Percentiles rank a stretch among this genome's conserved stretches.
phyloP scores from a whole-genome alignment of 78 protist species.

The Salpingoeca rosetta region DNA sequence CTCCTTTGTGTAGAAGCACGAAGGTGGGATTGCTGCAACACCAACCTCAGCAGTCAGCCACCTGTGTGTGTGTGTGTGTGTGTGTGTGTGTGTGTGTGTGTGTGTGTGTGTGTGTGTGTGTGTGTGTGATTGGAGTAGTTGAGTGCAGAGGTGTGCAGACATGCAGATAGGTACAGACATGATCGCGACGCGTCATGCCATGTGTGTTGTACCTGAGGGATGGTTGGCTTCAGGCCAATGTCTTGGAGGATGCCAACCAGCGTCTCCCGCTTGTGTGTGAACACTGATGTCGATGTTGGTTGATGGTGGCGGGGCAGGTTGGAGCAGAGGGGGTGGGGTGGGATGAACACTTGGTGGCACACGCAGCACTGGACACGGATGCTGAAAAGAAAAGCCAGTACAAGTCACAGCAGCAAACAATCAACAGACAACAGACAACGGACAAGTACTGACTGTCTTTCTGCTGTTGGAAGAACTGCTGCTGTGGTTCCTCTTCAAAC shows the following conservation, averaged over 20 bases:
- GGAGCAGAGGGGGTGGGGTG: not conserved
- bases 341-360: too few relatives aligned
- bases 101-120: too few relatives aligned
- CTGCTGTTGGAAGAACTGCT: not conserved
- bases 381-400: too few relatives aligned
- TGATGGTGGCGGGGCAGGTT: not conserved
- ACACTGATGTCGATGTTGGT: not conserved
- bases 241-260: not conserved
- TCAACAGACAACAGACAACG: too few relatives aligned
- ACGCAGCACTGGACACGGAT: too few relatives aligned
- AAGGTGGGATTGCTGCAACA: constrained; percentile 62
- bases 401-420: too few relatives aligned
- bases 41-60: constrained; percentile 61
- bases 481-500: not conserved
- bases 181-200: constrained; percentile 4
- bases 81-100: too few relatives aligned
- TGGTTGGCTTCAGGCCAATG: not conserved
- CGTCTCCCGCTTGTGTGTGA: not conserved
- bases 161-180: too few relatives aligned
- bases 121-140: too few relatives aligned
- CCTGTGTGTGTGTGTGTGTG: too few relatives aligned
- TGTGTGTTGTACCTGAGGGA: not conserved
- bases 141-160: too few relatives aligned
- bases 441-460: not conserved
- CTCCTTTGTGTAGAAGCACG: constrained; percentile 50